Conservation (phyloP, 164 flowering plant species). For the Stephania cephalantha region DNA sequence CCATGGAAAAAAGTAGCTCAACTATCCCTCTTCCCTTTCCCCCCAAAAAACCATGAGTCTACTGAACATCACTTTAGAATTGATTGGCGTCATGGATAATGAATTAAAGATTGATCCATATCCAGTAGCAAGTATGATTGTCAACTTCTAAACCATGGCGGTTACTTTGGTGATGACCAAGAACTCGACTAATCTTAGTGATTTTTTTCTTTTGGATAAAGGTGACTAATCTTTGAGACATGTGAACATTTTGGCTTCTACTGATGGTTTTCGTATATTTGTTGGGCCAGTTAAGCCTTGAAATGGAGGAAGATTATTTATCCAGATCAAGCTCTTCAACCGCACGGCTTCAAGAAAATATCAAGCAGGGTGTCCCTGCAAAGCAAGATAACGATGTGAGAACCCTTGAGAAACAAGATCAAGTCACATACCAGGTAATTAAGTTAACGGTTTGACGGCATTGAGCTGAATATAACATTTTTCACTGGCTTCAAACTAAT, state of each 20-base stretch:
- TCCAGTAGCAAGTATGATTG: not conserved
- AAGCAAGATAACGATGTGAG: conserved; percentile 7
- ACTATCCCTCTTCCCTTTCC: too few species aligned
- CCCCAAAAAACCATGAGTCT: too few species aligned
- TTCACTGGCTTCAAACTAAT: not conserved
- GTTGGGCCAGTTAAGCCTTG: conserved; percentile 31
- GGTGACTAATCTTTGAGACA: not conserved
- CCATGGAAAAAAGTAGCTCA: not conserved
- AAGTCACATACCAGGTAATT: conserved; percentile 6
- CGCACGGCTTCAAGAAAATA: conserved; percentile 15
- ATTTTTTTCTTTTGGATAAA: not conserved
- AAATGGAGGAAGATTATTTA: conserved; percentile 31
- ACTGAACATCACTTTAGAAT: too few species aligned
- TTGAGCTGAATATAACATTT: not conserved
- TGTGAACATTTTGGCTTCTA: not conserved
- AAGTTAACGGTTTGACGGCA: conserved; percentile 9
- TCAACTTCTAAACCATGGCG: too few species aligned
- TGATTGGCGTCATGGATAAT: not conserved
- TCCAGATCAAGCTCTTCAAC: conserved; percentile 36
- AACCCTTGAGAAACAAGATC: conserved; percentile 7
- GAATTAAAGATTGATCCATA: not conserved
- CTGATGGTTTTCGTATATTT: not conserved
- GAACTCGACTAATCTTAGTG: not conserved
- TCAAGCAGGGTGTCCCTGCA: not conserved
- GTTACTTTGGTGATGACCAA: not conserved